A percentile compares a stretch with the other conserved stretches of the same genome.
Conservation (phyloP, 2,329 filamentous ascomycete species). For the Xylaria sp. region DNA sequence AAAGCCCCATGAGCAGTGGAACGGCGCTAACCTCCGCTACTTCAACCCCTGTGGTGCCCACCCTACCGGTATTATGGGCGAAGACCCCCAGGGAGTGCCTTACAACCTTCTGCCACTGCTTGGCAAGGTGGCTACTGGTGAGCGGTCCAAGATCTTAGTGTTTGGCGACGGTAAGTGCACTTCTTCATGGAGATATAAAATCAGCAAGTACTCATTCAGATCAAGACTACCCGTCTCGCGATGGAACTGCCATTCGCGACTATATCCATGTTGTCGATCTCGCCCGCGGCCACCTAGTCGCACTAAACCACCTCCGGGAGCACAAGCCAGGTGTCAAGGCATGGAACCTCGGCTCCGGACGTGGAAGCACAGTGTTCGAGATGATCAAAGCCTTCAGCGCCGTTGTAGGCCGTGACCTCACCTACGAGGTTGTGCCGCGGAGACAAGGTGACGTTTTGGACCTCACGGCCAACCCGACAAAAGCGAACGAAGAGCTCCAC, state of each 20-base stretch:
- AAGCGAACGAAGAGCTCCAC: conserved; percentile 80
- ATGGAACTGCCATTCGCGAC: conserved; percentile 92
- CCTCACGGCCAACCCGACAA: conserved; percentile 82
- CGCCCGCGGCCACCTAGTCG: conserved; percentile 77
- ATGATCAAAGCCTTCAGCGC: conserved; percentile 92
- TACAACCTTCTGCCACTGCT: conserved; percentile 94
- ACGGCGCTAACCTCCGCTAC: conserved; percentile 87
- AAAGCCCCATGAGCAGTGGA: conserved; percentile 76
- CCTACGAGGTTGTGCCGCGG: conserved; percentile 79
- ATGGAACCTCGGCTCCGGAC: conserved; percentile 95
- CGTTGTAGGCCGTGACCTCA: conserved; percentile 77
- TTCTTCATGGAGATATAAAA: neutral
- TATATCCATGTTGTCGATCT: conserved; percentile 97
- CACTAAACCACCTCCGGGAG: conserved; percentile 82
- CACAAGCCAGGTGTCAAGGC: conserved; percentile 84
- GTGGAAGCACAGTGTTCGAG: conserved; percentile 91
- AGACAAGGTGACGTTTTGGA: conserved; percentile 88
- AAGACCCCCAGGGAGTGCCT: conserved; percentile 91
- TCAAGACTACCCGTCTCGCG: conserved; percentile 80
- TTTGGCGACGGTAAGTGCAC: conserved; percentile 75
- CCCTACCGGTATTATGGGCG: conserved; percentile 93
- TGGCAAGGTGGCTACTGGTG: conserved; percentile 91
- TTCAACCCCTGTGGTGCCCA: conserved; percentile 97
- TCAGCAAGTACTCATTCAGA: conserved; percentile 9
- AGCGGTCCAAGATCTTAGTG: conserved; percentile 87